Percentiles rank a stretch among this genome's conserved stretches.
Conservation (phyloP, 1,139 yeast species). For the Lizanozyma gosingica region DNA sequence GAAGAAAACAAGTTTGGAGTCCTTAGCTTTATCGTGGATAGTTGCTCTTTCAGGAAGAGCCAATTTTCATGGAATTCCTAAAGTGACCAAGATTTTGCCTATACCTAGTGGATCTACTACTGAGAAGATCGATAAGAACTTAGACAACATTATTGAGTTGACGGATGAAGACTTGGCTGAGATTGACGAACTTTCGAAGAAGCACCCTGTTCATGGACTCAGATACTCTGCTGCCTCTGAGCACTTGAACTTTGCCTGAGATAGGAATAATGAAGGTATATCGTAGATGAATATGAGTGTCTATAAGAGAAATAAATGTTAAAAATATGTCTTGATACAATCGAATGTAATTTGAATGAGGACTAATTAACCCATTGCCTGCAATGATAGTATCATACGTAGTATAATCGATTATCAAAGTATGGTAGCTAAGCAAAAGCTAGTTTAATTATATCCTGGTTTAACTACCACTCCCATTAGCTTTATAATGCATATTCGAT, state of each 20-base stretch:
- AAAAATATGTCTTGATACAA: too few relatives aligned
- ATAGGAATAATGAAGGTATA: too few relatives aligned
- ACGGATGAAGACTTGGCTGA: conserved; percentile 44
- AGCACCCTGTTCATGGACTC: conserved; percentile 35
- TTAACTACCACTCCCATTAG: too few relatives aligned
- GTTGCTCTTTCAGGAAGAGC: conserved; percentile 22
- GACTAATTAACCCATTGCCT: too few relatives aligned
- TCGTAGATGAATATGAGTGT: too few relatives aligned
- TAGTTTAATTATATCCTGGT: too few relatives aligned
- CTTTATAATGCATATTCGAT: too few relatives aligned
- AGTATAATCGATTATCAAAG: too few relatives aligned
- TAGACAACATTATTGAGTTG: conserved; percentile 33
- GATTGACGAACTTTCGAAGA: conserved; percentile 34
- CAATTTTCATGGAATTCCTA: conserved; percentile 23
- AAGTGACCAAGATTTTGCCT: conserved; percentile 55
- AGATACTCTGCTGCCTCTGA: conserved; percentile 31
- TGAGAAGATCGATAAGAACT: conserved; percentile 52
- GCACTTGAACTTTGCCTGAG: conserved; percentile 5
- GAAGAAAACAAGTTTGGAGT: conserved; percentile 47
- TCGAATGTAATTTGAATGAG: too few relatives aligned
- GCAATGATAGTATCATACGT: too few relatives aligned
- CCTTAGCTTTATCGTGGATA: conserved; percentile 71
- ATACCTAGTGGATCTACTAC: conserved; percentile 67
- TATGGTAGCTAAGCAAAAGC: too few relatives aligned
- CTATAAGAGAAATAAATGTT: too few relatives aligned